Percentiles rank a stretch among this genome's conserved stretches.
phyloP scores from a whole-genome alignment of 768 basidiomycete species.

The Amanita subjunquillea region DNA sequence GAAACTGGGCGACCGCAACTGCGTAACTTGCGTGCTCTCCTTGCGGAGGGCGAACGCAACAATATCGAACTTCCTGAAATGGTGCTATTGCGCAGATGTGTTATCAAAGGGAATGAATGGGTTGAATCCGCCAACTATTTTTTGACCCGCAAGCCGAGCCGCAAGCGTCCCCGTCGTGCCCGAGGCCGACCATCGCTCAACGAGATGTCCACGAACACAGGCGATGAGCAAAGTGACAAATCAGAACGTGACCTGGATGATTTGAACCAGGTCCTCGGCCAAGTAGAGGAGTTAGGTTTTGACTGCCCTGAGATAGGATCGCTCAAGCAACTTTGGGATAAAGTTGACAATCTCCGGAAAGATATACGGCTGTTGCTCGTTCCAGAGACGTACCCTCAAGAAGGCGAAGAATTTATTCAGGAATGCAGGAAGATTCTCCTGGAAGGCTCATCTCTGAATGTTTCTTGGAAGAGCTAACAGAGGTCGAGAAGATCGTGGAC shows the following conservation, averaged over 20 bases:
- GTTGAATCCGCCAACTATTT: constrained; percentile 76
- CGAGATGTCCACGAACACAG: constrained; percentile 18
- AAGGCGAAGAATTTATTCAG: constrained; percentile 46
- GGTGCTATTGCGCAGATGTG: constrained; percentile 62
- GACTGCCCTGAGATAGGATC: constrained; percentile 66
- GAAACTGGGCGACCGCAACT: constrained; percentile 67
- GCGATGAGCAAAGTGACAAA: constrained; percentile 53
- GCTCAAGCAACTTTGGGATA: constrained; percentile 43
- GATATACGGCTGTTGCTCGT: constrained; percentile 46
- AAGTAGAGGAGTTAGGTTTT: constrained; percentile 76
- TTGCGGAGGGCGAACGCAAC: constrained; percentile 86
- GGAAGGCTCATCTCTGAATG: constrained; percentile 67
- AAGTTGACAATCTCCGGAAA: constrained; percentile 53
- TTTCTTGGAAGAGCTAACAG: constrained; percentile 70
- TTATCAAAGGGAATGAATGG: constrained; percentile 78
- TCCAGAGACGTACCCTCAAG: constrained; percentile 27
- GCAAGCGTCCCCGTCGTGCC: constrained; percentile 63
- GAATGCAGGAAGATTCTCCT: constrained; percentile 65
- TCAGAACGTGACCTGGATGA: constrained; percentile 66
- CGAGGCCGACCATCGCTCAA: constrained; percentile 40
- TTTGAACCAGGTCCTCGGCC: constrained; percentile 54
- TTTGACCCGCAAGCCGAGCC: constrained; percentile 68
- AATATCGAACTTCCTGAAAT: constrained; percentile 67
- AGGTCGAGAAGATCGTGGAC: constrained; percentile 73
- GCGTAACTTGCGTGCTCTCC: constrained; percentile 68